Conservation (phyloP, 202 grass and related monocot genomes). For the Setaria viridis region DNA sequence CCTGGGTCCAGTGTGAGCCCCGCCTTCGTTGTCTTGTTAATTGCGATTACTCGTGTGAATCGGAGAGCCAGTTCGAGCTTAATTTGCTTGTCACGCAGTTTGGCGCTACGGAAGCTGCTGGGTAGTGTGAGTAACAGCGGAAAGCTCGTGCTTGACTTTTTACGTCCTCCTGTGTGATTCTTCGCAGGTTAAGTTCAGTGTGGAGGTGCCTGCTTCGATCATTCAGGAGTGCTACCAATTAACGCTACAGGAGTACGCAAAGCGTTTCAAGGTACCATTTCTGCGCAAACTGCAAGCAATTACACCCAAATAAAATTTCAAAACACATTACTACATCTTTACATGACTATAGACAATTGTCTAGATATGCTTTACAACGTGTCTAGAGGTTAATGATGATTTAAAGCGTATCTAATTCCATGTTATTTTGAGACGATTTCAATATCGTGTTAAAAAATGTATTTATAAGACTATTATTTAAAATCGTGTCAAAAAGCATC, state of each 20-base stretch:
- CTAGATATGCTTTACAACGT: too few relatives aligned
- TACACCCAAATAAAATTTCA: background rate
- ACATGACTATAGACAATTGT: too few relatives aligned
- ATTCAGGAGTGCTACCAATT: conserved; percentile 72
- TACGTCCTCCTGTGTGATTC: conserved; percentile 15
- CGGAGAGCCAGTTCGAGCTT: background rate
- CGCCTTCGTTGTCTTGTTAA: background rate
- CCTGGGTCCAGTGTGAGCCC: conserved; percentile 71
- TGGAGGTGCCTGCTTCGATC: conserved; percentile 82
- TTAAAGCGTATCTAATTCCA: too few relatives aligned
- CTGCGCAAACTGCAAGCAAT: background rate
- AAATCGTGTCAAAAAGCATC: too few relatives aligned
- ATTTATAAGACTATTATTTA: too few relatives aligned
- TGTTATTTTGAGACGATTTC: too few relatives aligned
- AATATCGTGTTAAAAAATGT: too few relatives aligned
- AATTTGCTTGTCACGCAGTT: background rate
- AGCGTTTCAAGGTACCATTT: conserved; percentile 75
- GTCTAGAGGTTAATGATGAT: too few relatives aligned
- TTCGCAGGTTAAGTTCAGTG: conserved; percentile 82
- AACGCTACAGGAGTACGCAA: conserved; percentile 69
- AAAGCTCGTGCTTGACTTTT: conserved; percentile 13
- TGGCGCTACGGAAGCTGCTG: background rate
- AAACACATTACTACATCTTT: background rate
- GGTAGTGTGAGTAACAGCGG: background rate
- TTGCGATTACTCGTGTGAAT: conserved; percentile 1